Evolutionary conservation across 164 flowering plant species (phyloP), one percentile per base, ranked within the genome.

Genomic region (Dillenia turbinata): DNA sequence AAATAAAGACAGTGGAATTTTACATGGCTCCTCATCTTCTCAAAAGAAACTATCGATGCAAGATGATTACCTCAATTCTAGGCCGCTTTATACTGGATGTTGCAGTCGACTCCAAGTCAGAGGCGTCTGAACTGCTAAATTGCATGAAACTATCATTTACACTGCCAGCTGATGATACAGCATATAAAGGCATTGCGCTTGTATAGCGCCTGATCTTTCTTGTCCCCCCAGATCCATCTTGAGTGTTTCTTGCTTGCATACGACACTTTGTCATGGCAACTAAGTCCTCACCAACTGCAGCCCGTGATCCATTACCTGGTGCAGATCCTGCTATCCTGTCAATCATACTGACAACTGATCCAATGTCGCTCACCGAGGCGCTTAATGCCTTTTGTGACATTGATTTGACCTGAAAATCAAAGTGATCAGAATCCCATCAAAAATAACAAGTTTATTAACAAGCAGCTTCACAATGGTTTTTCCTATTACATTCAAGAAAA

Each of bases 211-310:
- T 90, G 90, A 86, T 86, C 73, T 79, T 90, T 78, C 76, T 87
- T 22, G 83, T 74, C 53, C 85, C 91, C 65, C 63, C 65, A 57
- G 62, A 71, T 58, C 87, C 92, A 72, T 87, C 96, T 65, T 81
- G 90, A 12, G 87, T 61, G 43, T 72, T 86, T 78, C 88, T 83
- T 46, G 92, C 93, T 72, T 89, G 98, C 61, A 85, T 65, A 56
- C 96, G 93, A 64, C 90, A 89, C 69, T 84, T 89, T n/a, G 95
- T 89, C 90, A 86, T 84, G 48, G 96, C 96, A 72, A 82, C 96
- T 77, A 92, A 73, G 82, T 92, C 97, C 77, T 92, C 97, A 62
- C 99, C 96, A 64, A 89, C 92, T n/a, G 96, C 87, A 72, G 96
- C 94, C 68, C 89, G 82, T 57, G 97, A 89, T 44, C 97, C 99